Evolutionary conservation across 2,329 filamentous ascomycete species (phyloP).

Genomic region (Teratosphaeriaceae sp.): DNA sequence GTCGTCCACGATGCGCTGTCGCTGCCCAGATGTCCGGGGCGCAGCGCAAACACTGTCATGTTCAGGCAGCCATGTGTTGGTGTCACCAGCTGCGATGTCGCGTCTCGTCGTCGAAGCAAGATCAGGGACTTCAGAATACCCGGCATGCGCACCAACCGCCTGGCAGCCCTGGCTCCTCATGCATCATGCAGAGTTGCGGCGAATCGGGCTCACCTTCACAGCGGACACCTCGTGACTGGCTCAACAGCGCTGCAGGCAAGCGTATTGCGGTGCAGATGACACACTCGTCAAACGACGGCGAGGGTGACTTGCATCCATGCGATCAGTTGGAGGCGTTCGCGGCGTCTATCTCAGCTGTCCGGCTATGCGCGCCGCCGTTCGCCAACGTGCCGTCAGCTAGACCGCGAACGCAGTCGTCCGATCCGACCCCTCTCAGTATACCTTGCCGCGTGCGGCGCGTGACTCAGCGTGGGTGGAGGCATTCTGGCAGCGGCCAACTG

Average conservation of each 20-base stretch:
- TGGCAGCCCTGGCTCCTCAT: not conserved
- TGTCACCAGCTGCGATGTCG: not conserved
- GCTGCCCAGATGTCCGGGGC: not conserved
- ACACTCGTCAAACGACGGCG: slow-evolving; percentile 4
- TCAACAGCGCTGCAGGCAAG: slow-evolving; percentile 4
- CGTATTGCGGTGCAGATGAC: slow-evolving; percentile 8
- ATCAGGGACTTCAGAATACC: not conserved
- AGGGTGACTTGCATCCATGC: too few species aligned
- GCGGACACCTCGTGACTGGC: slow-evolving; percentile 7
- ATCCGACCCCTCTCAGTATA: not conserved
- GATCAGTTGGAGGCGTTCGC: too few species aligned
- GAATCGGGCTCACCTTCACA: slow-evolving; percentile 3
- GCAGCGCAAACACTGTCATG: not conserved
- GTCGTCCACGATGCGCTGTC: not conserved
- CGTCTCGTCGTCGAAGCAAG: not conserved
- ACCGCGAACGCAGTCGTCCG: slow-evolving; percentile 1
- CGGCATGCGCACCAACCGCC: not conserved
- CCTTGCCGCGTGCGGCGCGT: not conserved
- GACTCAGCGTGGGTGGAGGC: too few species aligned
- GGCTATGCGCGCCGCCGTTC: not conserved
- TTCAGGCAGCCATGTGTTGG: slow-evolving; percentile 6
- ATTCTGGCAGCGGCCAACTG: too few species aligned
- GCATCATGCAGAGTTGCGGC: slow-evolving; percentile 3
- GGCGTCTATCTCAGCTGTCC: not conserved
- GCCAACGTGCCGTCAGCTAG: slow-evolving; percentile 6